Conservation (phyloP, 2,329 filamentous ascomycete species). For the Colletotrichum neosansevieriae region DNA sequence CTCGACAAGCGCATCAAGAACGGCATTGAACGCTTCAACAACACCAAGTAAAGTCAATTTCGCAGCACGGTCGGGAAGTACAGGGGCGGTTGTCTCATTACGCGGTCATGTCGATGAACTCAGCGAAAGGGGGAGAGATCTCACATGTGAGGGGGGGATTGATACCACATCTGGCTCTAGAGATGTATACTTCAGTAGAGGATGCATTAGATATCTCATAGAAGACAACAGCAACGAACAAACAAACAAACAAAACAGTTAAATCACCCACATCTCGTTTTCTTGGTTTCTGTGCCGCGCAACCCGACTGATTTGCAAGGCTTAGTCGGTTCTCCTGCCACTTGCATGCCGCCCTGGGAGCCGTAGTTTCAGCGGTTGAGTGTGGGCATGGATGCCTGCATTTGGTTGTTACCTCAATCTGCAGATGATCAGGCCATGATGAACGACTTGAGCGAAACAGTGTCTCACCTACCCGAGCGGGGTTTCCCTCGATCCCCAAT, state of each 20-base stretch:
- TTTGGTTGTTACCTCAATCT: conserved; percentile 30
- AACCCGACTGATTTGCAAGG: background rate
- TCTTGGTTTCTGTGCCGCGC: background rate
- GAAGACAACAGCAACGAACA: conserved; percentile 1
- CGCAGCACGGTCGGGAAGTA: background rate
- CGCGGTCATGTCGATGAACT: background rate
- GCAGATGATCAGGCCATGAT: conserved; percentile 39
- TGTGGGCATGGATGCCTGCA: conserved; percentile 28
- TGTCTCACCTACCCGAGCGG: conserved; percentile 37
- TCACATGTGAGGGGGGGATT: background rate
- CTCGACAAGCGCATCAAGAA: conserved; percentile 62
- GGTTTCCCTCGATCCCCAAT: conserved; percentile 27
- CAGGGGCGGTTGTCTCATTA: too few species aligned
- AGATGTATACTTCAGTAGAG: conserved; percentile 24
- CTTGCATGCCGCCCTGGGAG: background rate
- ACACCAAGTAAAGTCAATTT: conserved; percentile 13
- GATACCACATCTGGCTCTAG: conserved; percentile 29
- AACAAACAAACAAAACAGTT: conserved; percentile 18
- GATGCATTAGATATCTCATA: conserved; percentile 29
- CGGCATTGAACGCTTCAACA: conserved; percentile 53
- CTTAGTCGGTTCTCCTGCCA: background rate
- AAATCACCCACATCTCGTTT: background rate
- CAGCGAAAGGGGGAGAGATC: background rate
- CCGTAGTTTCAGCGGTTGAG: conserved; percentile 5
- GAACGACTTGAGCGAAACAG: conserved; percentile 5